Percentiles rank a stretch among this genome's conserved stretches.
Conservation (phyloP, 78 protist species). For the Cavenderia fasciculata region DNA sequence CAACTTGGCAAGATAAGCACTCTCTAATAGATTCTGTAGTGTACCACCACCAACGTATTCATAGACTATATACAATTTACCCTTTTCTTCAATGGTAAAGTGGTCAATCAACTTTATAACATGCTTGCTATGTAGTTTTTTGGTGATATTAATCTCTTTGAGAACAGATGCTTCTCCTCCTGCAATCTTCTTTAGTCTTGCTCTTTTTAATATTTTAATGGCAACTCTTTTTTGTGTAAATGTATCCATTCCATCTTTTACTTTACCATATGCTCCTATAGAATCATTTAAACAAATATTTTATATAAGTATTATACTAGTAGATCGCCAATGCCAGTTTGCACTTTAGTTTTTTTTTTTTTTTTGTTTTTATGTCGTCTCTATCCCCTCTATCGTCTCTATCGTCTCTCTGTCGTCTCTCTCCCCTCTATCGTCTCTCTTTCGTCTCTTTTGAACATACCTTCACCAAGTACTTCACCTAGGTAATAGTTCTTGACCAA, state of each 20-base stretch:
- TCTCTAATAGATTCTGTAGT: constrained; percentile 65
- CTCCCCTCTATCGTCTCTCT: too few relatives aligned
- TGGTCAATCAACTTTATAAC: constrained; percentile 75
- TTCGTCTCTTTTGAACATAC: background rate
- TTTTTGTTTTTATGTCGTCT: background rate
- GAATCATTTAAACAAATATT: background rate
- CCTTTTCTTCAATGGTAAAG: constrained; percentile 64
- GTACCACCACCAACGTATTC: constrained; percentile 83
- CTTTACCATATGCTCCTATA: constrained; percentile 84
- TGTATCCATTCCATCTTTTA: constrained; percentile 77
- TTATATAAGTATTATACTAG: background rate
- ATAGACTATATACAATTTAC: constrained; percentile 79
- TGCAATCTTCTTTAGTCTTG: constrained; percentile 64
- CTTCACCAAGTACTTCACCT: constrained; percentile 72
- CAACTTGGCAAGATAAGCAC: constrained; percentile 21
- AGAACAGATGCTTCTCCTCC: constrained; percentile 79
- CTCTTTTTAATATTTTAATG: constrained; percentile 67
- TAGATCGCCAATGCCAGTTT: background rate
- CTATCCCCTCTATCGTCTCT: background rate
- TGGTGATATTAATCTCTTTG: constrained; percentile 70
- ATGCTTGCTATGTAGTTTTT: constrained; percentile 57
- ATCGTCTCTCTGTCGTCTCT: too few relatives aligned
- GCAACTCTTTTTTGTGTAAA: constrained; percentile 80
- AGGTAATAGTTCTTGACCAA: constrained; percentile 41
- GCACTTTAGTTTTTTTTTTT: background rate